Conservation (phyloP, 306 rosid genomes). For the Lupinus albus region DNA sequence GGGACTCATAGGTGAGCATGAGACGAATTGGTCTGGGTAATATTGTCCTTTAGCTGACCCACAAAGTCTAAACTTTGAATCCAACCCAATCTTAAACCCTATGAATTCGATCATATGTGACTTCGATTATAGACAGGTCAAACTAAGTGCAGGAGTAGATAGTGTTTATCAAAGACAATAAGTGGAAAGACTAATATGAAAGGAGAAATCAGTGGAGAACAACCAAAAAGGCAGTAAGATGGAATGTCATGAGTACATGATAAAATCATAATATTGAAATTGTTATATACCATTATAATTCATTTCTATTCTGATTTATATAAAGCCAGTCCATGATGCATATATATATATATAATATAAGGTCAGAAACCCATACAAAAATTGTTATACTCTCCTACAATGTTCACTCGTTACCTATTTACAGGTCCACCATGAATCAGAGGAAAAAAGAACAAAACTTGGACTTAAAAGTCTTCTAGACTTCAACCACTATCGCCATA, state of each 20-base stretch:
- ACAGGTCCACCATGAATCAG: constrained; percentile 58
- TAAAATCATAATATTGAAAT: constrained; percentile 29
- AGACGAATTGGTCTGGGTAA: too few relatives aligned
- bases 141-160: too few relatives aligned
- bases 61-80: too few relatives aligned
- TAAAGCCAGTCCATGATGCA: constrained; percentile 31
- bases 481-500: too few relatives aligned
- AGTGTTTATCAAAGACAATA: neutral
- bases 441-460: constrained; percentile 32
- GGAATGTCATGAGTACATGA: neutral
- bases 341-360: constrained; percentile 3
- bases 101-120: too few relatives aligned
- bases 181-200: constrained; percentile 5
- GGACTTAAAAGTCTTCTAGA: constrained; percentile 16
- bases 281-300: constrained; percentile 43
- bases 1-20: too few relatives aligned
- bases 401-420: constrained; percentile 48
- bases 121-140: too few relatives aligned
- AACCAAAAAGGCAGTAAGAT: constrained; percentile 21
- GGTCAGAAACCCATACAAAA: constrained; percentile 51
- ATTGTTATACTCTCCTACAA: constrained; percentile 43
- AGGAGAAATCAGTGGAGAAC: constrained; percentile 16
- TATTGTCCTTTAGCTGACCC: too few relatives aligned
- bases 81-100: too few relatives aligned
- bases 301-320: constrained; percentile 55